A percentile compares a stretch with the other conserved stretches of the same genome.
Evolutionary conservation across 2,329 filamentous ascomycete species (phyloP).

Genomic region (Scortechinia acanthostroma): DNA sequence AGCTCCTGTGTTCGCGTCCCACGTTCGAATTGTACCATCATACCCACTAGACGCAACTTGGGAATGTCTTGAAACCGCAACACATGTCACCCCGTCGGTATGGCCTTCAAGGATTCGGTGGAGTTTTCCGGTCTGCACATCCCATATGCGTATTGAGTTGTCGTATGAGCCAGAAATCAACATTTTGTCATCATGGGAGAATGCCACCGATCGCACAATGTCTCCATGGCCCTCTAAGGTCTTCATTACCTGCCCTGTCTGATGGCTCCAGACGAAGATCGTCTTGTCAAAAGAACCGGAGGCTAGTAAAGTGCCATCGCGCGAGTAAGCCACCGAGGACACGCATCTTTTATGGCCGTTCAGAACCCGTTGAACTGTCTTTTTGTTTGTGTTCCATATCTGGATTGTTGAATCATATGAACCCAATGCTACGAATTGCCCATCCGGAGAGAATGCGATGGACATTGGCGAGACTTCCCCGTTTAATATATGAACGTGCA

Average conservation of each 20-base stretch:
- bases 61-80: constrained; percentile 13
- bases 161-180: not conserved
- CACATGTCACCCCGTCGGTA: constrained; percentile 6
- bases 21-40: not conserved
- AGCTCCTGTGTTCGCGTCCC: not conserved
- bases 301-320: constrained; percentile 9
- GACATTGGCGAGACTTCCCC: constrained; percentile 4
- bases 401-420: not conserved
- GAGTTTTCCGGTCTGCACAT: not conserved
- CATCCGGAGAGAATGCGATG: constrained; percentile 9
- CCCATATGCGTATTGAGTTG: constrained; percentile 2
- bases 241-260: not conserved
- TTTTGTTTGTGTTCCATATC: not conserved
- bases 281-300: constrained; percentile 7
- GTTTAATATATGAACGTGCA: constrained; percentile 9
- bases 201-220: not conserved
- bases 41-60: not conserved
- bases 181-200: not conserved
- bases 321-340: constrained; percentile 13
- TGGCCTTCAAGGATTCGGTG: constrained; percentile 13
- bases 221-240: not conserved
- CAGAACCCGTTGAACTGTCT: constrained; percentile 9
- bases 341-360: constrained; percentile 10
- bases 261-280: not conserved
- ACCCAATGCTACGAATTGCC: not conserved